Conservation (phyloP, 768 basidiomycete species). For the Crucibulum laeve region DNA sequence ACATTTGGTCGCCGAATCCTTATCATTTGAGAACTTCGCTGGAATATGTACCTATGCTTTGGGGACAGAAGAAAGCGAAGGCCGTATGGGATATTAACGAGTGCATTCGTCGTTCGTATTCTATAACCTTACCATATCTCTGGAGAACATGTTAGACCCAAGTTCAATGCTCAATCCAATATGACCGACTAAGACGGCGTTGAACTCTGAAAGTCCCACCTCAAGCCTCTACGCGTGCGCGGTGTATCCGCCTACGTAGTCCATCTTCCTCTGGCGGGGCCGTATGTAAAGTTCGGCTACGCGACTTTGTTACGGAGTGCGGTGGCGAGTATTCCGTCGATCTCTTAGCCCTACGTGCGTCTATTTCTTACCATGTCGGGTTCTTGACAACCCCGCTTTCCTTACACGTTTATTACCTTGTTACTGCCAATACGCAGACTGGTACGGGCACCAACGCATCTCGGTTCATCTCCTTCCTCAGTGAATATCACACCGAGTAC, state of each 20-base stretch:
- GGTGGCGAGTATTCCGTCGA: conserved; percentile 48
- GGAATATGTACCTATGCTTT: conserved; percentile 56
- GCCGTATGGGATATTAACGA: conserved; percentile 53
- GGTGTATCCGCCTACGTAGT: conserved; percentile 45
- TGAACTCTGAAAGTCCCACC: conserved; percentile 43
- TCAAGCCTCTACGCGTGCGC: conserved; percentile 45
- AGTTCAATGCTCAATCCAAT: conserved; percentile 41
- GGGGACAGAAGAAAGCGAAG: conserved; percentile 40
- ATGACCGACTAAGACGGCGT: conserved; percentile 44
- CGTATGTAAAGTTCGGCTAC: conserved; percentile 49
- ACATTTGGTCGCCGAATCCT: too few species aligned
- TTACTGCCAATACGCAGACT: conserved; percentile 22
- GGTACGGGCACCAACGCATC: conserved; percentile 52
- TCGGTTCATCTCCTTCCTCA: conserved; percentile 39
- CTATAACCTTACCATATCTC: background rate
- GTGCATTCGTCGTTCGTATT: conserved; percentile 25
- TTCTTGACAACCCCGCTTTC: too few species aligned
- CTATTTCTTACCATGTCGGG: background rate
- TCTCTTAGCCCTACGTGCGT: conserved; percentile 51
- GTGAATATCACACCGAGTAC: conserved; percentile 47
- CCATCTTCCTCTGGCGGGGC: conserved; percentile 51
- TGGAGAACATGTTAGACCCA: conserved; percentile 12
- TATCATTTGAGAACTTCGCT: too few species aligned
- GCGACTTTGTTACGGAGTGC: conserved; percentile 47
- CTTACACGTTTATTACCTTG: too few species aligned